Evolutionary conservation across 2,329 filamentous ascomycete genomes (phyloP).

Genomic region (Talaromyces sp.): DNA sequence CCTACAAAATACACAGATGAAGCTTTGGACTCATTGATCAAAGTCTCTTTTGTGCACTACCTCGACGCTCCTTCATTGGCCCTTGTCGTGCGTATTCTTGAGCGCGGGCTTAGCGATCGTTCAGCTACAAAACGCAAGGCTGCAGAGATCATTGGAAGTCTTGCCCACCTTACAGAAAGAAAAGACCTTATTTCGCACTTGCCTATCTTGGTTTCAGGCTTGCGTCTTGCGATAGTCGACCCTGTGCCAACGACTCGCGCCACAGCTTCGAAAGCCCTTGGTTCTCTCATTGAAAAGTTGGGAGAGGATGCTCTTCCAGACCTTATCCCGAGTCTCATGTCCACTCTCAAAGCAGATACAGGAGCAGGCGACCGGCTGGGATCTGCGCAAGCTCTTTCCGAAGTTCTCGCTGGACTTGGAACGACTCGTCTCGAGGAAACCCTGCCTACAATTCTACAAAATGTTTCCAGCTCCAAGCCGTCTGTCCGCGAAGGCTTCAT

Average conservation of each 20-base stretch:
- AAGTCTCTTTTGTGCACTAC: constrained; percentile 97
- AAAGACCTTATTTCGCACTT: constrained; percentile 89
- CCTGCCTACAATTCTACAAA: constrained; percentile 90
- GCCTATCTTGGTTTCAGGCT: constrained; percentile 83
- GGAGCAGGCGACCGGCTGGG: constrained; percentile 93
- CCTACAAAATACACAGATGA: constrained; percentile 96
- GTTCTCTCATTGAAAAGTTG: constrained; percentile 95
- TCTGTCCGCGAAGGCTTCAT: constrained; percentile 97
- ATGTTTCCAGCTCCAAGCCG: constrained; percentile 84
- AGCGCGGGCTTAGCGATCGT: constrained; percentile 83
- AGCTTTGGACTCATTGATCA: constrained; percentile 88
- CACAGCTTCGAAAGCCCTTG: constrained; percentile 90
- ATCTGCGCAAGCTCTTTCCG: constrained; percentile 91
- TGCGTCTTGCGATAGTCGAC: constrained; percentile 86
- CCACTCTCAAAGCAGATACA: constrained; percentile 94
- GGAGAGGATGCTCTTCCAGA: constrained; percentile 95
- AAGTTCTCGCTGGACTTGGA: constrained; percentile 91
- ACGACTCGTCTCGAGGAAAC: constrained; percentile 92
- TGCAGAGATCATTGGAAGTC: constrained; percentile 93
- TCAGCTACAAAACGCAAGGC: constrained; percentile 96
- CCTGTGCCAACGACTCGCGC: constrained; percentile 94
- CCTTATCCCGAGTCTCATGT: constrained; percentile 95
- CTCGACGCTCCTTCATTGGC: constrained; percentile 95
- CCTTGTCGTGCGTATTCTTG: constrained; percentile 88
- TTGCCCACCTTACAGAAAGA: constrained; percentile 93